Evolutionary conservation across 192 early-diverging fungal genomes (phyloP).

Genomic region (Coemansia sp.): DNA sequence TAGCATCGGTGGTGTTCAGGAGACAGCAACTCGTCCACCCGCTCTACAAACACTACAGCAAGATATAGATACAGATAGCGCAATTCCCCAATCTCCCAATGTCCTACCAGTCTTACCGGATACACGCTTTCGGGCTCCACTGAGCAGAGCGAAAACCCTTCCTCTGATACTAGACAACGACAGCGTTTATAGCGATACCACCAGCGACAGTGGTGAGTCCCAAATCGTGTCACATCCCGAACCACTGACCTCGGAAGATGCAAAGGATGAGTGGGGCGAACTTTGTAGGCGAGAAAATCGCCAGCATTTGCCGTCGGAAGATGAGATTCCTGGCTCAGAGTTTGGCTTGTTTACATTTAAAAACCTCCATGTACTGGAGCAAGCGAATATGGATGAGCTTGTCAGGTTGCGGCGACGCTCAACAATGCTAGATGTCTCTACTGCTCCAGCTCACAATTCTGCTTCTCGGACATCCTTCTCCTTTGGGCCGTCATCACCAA

Average conservation of each 20-base stretch:
- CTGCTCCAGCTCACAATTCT: background rate
- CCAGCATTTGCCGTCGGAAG: slow-evolving; percentile 7
- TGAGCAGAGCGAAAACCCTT: slow-evolving; percentile 1
- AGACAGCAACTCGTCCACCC: too few relatives aligned
- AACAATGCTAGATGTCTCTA: slow-evolving; percentile 32
- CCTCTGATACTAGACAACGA: slow-evolving; percentile 19
- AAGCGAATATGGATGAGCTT: slow-evolving; percentile 87
- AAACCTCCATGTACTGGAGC: slow-evolving; percentile 83
- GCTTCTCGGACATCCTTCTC: slow-evolving; percentile 4
- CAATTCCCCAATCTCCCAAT: background rate
- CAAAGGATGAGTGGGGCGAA: background rate
- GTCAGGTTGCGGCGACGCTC: slow-evolving; percentile 65
- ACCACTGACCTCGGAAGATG: background rate
- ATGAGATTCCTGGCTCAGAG: slow-evolving; percentile 24
- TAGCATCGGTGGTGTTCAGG: background rate
- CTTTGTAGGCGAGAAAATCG: background rate
- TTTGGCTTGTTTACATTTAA: slow-evolving; percentile 95
- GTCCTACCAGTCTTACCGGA: too few relatives aligned
- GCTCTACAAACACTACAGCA: background rate
- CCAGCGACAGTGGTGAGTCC: background rate
- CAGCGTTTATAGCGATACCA: slow-evolving; percentile 1
- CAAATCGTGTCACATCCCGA: background rate
- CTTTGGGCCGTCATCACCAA: background rate
- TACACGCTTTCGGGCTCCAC: background rate
- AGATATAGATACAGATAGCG: background rate